A percentile compares a stretch with the other conserved stretches of the same genome.
Conservation (phyloP, 176 grass and related monocot species). For the Cenchrus purpureus region DNA sequence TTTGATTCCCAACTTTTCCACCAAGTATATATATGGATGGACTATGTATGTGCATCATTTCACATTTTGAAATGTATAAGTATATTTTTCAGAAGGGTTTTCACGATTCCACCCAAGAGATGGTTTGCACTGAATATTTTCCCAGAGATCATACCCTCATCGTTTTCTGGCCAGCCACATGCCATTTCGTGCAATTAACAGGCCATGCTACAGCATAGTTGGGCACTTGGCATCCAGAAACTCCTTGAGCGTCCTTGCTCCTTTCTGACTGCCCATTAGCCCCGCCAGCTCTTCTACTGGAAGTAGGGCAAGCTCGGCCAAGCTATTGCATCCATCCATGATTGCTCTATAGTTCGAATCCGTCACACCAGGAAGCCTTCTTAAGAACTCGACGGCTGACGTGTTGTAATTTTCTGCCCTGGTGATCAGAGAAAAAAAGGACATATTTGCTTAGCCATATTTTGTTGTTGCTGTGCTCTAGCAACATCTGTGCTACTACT, state of each 20-base stretch:
- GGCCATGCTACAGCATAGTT: slow-evolving; percentile 51
- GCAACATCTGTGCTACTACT: not conserved
- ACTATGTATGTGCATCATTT: no score
- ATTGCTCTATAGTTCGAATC: slow-evolving; percentile 82
- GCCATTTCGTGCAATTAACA: not conserved
- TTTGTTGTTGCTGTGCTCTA: not conserved
- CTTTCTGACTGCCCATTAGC: slow-evolving; percentile 84
- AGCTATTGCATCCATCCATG: slow-evolving; percentile 83
- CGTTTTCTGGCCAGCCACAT: not conserved
- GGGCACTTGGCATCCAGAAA: slow-evolving; percentile 98
- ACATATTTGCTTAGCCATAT: not conserved
- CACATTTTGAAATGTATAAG: no score
- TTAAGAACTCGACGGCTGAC: slow-evolving; percentile 89
- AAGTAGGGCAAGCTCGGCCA: slow-evolving; percentile 84
- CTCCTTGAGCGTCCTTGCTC: slow-evolving; percentile 75
- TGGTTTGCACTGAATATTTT: no score
- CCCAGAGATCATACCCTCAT: not conserved
- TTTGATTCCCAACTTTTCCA: no score
- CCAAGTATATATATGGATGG: no score
- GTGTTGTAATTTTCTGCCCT: slow-evolving; percentile 98
- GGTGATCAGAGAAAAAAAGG: not conserved
- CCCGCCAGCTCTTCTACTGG: slow-evolving; percentile 72
- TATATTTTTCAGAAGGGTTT: no score
- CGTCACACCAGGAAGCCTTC: slow-evolving; percentile 90
- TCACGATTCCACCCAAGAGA: no score